These are phyloP conservation scores for Hyphopichia khmerensis DNA, from an alignment of 1,139 yeast species.

Conservation along the genomic window DNA sequence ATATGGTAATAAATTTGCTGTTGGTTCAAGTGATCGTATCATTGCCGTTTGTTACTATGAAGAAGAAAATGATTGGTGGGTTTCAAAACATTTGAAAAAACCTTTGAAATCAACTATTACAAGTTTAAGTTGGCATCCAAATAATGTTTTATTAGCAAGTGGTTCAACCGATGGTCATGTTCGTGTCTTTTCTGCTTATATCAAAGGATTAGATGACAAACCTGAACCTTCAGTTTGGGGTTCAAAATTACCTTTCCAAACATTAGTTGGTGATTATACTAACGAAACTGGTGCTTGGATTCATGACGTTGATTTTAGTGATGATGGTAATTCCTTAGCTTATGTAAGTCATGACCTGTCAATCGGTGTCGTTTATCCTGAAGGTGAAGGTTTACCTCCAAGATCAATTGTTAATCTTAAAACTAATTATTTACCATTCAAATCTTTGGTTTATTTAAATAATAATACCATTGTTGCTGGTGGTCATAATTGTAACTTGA, in stretches of 20 bases:
- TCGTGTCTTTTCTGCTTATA: conserved; percentile 88
- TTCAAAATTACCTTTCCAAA: conserved; percentile 90
- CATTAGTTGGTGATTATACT: conserved; percentile 82
- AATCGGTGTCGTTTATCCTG: conserved; percentile 72
- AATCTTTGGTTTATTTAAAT: conserved; percentile 65
- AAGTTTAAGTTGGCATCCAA: conserved; percentile 91
- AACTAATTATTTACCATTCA: conserved; percentile 83
- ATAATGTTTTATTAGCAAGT: conserved; percentile 80
- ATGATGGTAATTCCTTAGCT: conserved; percentile 74
- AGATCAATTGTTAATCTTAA: conserved; percentile 45
- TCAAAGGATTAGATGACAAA: conserved; percentile 84
- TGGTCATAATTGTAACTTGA: conserved; percentile 91
- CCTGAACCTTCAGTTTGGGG: conserved; percentile 92
- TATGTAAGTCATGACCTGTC: conserved; percentile 80
- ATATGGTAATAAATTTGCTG: conserved; percentile 89
- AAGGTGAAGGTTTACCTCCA: conserved; percentile 62
- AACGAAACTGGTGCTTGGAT: conserved; percentile 86
- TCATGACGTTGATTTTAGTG: conserved; percentile 86
- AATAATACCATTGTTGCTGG: conserved; percentile 76
- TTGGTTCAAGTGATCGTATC: conserved; percentile 91
- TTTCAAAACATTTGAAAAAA: conserved; percentile 92
- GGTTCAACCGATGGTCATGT: conserved; percentile 97
- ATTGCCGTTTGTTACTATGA: conserved; percentile 97
- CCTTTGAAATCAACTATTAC: conserved; percentile 88
- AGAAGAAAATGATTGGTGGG: conserved; percentile 99